These are phyloP conservation scores for Capsicum baccatum DNA, from an alignment of 257 asterid genomes.

Conservation along the genomic window DNA sequence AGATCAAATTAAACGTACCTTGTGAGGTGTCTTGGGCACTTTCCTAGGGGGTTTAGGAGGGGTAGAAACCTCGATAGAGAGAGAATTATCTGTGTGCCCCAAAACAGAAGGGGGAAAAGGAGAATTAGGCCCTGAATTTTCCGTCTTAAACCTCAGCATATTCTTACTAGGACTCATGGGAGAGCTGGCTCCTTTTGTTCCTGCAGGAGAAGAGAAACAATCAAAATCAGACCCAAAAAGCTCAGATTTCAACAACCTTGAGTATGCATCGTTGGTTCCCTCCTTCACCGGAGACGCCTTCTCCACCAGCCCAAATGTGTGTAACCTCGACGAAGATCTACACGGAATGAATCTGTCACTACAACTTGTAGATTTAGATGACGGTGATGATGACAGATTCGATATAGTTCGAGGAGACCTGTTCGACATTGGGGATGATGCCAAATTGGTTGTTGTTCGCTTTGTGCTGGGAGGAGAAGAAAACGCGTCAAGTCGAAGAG, in stretches of 20 bases:
- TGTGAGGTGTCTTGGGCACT: conserved; percentile 95
- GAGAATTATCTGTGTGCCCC: conserved; percentile 58
- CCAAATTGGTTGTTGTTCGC: conserved; percentile 38
- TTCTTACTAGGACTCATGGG: conserved; percentile 86
- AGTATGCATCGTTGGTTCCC: conserved; percentile 81
- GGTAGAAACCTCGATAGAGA: conserved; percentile 60
- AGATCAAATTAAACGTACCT: conserved; percentile 43
- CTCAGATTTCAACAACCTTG: conserved; percentile 79
- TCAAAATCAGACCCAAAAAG: conserved; percentile 95
- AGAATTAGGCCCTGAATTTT: conserved; percentile 77
- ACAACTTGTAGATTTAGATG: conserved; percentile 69
- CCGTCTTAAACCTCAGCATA: conserved; percentile 92
- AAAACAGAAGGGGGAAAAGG: conserved; percentile 83
- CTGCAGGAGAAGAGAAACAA: conserved; percentile 77
- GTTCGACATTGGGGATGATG: conserved; percentile 66
- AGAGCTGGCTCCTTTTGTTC: conserved; percentile 61
- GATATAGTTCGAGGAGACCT: conserved; percentile 96
- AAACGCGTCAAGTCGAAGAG: conserved; percentile 65
- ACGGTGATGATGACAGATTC: conserved; percentile 75
- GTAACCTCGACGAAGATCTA: conserved; percentile 94
- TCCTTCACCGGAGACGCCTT: conserved; percentile 83
- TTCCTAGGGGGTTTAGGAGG: conserved; percentile 97
- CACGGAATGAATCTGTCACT: conserved; percentile 98
- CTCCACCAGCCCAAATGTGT: conserved; percentile 87
- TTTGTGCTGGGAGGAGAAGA: conserved; percentile 41